phyloP scores from a whole-genome alignment of 768 basidiomycete genomes.

The Dioszegia hungarica region DNA sequence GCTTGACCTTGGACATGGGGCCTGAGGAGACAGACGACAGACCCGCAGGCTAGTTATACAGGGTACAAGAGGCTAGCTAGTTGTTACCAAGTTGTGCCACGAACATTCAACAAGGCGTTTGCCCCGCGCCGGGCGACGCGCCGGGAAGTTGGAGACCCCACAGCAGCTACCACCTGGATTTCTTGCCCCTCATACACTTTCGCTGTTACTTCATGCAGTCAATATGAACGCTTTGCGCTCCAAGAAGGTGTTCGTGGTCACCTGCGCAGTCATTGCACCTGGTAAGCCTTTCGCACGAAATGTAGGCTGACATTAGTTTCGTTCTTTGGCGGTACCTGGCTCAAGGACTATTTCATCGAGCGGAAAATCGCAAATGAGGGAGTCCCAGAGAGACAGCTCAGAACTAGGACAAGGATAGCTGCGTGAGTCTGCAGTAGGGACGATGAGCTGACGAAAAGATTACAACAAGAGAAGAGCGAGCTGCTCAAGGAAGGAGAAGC shows the following conservation, averaged over 20 bases:
- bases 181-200: no score
- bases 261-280: conserved; percentile 28
- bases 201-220: no score
- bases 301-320: background rate
- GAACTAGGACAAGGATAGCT: conserved; percentile 19
- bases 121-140: no score
- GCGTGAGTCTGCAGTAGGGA: conserved; percentile 18
- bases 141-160: no score
- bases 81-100: no score
- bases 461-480: conserved; percentile 29
- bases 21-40: background rate
- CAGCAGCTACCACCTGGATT: no score
- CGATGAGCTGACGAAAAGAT: conserved; percentile 12
- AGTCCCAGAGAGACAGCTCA: background rate
- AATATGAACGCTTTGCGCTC: conserved; percentile 24
- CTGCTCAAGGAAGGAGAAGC: conserved; percentile 23
- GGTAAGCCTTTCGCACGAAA: conserved; percentile 11
- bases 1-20: conserved; percentile 3
- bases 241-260: conserved; percentile 27
- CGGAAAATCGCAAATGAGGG: background rate
- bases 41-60: no score
- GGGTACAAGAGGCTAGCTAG: no score
- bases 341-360: conserved; percentile 5
- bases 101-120: no score
- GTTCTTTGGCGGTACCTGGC: background rate